phyloP scores from a whole-genome alignment of 805 yeast genomes.

The Candida incommunis region DNA sequence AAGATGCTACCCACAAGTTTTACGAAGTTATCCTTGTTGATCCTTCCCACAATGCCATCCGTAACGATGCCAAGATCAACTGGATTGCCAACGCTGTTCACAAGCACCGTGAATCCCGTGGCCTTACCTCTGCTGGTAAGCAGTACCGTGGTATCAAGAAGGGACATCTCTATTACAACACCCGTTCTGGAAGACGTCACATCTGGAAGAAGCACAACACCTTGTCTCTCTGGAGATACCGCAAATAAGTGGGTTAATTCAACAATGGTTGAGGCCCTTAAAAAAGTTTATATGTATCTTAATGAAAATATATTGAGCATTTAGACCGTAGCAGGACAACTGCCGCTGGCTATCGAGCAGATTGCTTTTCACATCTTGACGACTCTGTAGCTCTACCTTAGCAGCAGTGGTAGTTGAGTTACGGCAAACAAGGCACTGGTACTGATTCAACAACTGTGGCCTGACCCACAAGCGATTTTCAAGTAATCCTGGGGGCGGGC shows the following conservation, averaged over 20 bases:
- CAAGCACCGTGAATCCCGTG: constrained; percentile 99
- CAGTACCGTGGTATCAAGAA: constrained; percentile 99
- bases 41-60: constrained; percentile 96
- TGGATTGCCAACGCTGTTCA: constrained; percentile 99
- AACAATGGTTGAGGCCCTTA: background rate
- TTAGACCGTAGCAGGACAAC: too few species aligned
- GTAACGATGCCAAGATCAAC: constrained; percentile 98
- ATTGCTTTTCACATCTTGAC: too few species aligned
- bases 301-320: background rate
- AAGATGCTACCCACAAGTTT: constrained; percentile 99
- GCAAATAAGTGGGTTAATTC: constrained; percentile 38
- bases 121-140: constrained; percentile 96
- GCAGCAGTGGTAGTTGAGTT: too few species aligned
- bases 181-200: constrained; percentile 97
- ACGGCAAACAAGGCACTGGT: too few species aligned
- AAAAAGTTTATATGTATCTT: constrained; percentile 2
- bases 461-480: too few species aligned
- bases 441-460: too few species aligned
- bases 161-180: constrained; percentile 99
- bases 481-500: too few species aligned
- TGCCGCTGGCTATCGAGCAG: too few species aligned
- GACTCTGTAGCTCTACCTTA: too few species aligned
- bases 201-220: constrained; percentile 99
- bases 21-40: constrained; percentile 95
- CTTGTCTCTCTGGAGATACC: constrained; percentile 98